phyloP scores from a whole-genome alignment of 2,329 filamentous ascomycete species.

The Curvularia eragrostidis region DNA sequence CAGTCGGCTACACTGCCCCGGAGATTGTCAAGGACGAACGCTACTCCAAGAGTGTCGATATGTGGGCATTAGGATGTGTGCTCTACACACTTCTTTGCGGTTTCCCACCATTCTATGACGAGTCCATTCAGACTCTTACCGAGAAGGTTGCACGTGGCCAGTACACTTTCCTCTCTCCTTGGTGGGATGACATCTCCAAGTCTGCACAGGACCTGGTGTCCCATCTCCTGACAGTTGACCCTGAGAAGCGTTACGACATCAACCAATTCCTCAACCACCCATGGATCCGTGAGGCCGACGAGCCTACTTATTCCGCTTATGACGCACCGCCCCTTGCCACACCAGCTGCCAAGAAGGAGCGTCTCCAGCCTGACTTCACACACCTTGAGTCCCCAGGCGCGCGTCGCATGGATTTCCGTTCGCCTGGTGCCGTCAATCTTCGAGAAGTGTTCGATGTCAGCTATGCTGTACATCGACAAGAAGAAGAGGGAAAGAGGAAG shows the following conservation, averaged over 20 bases:
- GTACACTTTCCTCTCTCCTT: conserved; percentile 96
- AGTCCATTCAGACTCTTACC: conserved; percentile 94
- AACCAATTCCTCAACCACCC: conserved; percentile 92
- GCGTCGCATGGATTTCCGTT: conserved; percentile 88
- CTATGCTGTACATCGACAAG: conserved; percentile 96
- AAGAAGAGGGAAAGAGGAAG: conserved; percentile 91
- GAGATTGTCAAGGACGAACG: conserved; percentile 99
- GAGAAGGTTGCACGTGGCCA: conserved; percentile 97
- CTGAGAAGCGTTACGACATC: conserved; percentile 93
- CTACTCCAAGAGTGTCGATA: conserved; percentile 98
- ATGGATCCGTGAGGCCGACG: conserved; percentile 79
- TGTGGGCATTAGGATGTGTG: conserved; percentile 98
- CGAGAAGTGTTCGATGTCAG: conserved; percentile 97
- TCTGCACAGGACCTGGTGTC: conserved; percentile 92
- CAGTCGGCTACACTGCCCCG: conserved; percentile 95
- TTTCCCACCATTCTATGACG: conserved; percentile 98
- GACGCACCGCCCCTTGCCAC: conserved; percentile 77
- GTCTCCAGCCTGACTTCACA: conserved; percentile 58
- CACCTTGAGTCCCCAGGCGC: conserved; percentile 68
- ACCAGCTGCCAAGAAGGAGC: conserved; percentile 66
- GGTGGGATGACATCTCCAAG: conserved; percentile 99
- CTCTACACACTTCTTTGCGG: conserved; percentile 96
- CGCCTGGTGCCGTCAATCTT: conserved; percentile 90
- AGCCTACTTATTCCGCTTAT: conserved; percentile 69
- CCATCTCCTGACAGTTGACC: conserved; percentile 91